phyloP scores from a whole-genome alignment of 108 stramenopile species.

The Pseudonitzschia pungens region DNA sequence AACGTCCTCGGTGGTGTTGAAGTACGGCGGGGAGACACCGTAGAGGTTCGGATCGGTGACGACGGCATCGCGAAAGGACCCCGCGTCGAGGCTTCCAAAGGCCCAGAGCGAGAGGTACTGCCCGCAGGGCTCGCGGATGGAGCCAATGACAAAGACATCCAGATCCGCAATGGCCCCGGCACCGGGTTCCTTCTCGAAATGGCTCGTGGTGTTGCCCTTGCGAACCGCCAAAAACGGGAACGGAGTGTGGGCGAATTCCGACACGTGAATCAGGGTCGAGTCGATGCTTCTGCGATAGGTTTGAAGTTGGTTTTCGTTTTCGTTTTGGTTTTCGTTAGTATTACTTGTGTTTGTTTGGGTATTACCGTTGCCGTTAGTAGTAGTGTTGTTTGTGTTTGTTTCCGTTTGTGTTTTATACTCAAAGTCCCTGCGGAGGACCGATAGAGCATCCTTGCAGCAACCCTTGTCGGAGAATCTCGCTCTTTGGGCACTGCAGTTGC shows the following conservation, averaged over 20 bases:
- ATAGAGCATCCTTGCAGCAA: background rate
- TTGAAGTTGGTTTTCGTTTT: too few species aligned
- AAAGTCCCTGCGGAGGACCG: background rate
- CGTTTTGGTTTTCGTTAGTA: too few species aligned
- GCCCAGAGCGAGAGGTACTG: background rate
- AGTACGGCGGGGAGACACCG: background rate
- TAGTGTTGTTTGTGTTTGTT: too few species aligned
- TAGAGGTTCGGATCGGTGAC: background rate
- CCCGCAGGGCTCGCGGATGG: slow-evolving; percentile 4
- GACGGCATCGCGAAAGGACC: background rate
- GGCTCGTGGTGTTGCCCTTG: too few species aligned
- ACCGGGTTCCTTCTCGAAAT: too few species aligned
- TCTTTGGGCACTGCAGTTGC: background rate
- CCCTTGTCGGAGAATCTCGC: background rate
- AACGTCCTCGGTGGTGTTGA: background rate
- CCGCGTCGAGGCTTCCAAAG: background rate
- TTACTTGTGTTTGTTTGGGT: too few species aligned
- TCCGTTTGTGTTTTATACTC: too few species aligned
- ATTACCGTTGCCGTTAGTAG: too few species aligned
- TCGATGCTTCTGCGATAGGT: too few species aligned
- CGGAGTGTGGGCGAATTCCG: too few species aligned
- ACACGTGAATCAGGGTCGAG: too few species aligned
- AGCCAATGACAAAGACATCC: background rate
- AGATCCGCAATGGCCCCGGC: background rate
- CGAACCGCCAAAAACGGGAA: too few species aligned